Evolutionary conservation across 441 rosid species (phyloP).

Genomic region (Erysimum cheiri): DNA sequence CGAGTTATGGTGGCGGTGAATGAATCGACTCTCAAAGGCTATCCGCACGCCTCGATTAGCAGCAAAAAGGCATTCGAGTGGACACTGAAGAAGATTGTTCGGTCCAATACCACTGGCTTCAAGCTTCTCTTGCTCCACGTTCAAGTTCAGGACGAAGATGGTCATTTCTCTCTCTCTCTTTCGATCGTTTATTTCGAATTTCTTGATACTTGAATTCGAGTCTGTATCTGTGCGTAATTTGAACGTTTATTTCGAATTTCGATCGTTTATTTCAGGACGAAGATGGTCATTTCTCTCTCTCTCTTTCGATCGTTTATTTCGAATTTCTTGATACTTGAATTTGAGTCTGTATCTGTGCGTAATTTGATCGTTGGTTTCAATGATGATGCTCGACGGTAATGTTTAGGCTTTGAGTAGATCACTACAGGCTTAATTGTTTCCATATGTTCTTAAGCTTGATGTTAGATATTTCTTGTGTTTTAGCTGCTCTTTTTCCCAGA

Average conservation of each 20-base stretch:
- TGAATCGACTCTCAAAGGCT: conserved; percentile 82
- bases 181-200: neutral
- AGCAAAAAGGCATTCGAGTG: conserved; percentile 93
- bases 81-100: conserved; percentile 84
- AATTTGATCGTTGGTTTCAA: conserved; percentile 9
- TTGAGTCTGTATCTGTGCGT: conserved; percentile 5
- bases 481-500: neutral
- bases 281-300: conserved; percentile 67
- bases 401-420: conserved; percentile 11
- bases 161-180: conserved; percentile 48
- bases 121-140: conserved; percentile 90
- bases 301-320: conserved; percentile 5
- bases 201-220: conserved; percentile 14
- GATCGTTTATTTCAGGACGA: conserved; percentile 89
- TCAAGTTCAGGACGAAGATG: conserved; percentile 94
- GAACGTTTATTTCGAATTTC: too few relatives aligned
- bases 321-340: conserved; percentile 7
- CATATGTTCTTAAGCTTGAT: neutral
- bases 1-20: conserved; percentile 83
- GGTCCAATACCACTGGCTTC: conserved; percentile 75
- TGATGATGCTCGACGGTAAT: neutral
- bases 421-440: neutral
- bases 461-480: neutral
- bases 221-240: too few relatives aligned
- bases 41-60: conserved; percentile 89